phyloP scores from a whole-genome alignment of 2,329 filamentous ascomycete genomes.

The Paecilomyces sp. region DNA sequence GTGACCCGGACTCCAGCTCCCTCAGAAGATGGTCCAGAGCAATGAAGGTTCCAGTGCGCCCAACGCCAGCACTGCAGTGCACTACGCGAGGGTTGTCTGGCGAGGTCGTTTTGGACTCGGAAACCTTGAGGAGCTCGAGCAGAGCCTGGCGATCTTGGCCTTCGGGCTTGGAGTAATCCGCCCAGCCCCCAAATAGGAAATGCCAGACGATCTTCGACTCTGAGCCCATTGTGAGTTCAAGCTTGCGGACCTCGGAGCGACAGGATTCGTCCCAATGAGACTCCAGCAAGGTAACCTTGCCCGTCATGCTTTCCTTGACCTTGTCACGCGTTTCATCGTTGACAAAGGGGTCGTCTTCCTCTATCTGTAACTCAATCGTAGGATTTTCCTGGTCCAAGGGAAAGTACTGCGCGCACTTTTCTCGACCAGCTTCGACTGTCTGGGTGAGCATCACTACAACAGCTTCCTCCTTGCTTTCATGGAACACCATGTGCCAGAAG shows the following conservation, averaged over 20 bases:
- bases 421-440: constrained; percentile 65
- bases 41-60: constrained; percentile 91
- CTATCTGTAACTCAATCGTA: constrained; percentile 35
- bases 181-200: constrained; percentile 80
- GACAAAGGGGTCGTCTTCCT: constrained; percentile 31
- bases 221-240: constrained; percentile 46
- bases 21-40: constrained; percentile 84
- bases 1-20: constrained; percentile 68
- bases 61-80: constrained; percentile 87
- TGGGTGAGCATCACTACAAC: constrained; percentile 95
- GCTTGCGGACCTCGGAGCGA: constrained; percentile 65
- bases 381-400: constrained; percentile 52
- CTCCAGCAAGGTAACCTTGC: constrained; percentile 57
- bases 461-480: constrained; percentile 65
- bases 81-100: constrained; percentile 68
- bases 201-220: constrained; percentile 68
- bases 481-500: constrained; percentile 93
- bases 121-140: constrained; percentile 43
- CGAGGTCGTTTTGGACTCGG: constrained; percentile 34
- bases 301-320: constrained; percentile 57
- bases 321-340: constrained; percentile 59
- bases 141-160: constrained; percentile 45
- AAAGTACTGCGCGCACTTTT: constrained; percentile 90
- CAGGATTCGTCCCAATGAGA: constrained; percentile 49
- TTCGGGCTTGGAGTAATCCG: constrained; percentile 77